Percentiles rank a stretch among this genome's conserved stretches.
Conservation (phyloP, 2,329 filamentous ascomycete genomes). For the Aspergillus sp. region DNA sequence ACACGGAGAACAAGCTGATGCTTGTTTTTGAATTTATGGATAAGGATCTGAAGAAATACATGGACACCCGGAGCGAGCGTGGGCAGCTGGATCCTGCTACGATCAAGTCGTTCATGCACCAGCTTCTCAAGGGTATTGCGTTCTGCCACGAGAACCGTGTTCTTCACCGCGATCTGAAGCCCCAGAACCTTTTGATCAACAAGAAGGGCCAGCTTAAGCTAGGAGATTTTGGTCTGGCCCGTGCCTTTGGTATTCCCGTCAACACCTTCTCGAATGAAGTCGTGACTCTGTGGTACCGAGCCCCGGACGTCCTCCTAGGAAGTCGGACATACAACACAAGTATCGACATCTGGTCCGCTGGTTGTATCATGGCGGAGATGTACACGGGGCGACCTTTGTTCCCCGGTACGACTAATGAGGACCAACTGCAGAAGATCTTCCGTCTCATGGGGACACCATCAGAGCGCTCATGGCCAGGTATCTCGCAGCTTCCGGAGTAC, state of each 20-base stretch:
- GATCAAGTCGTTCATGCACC: constrained; percentile 99
- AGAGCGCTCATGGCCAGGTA: constrained; percentile 91
- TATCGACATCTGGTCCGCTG: constrained; percentile 98
- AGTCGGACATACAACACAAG: constrained; percentile 98
- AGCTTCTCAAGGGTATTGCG: constrained; percentile 89
- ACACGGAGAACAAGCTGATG: constrained; percentile 99
- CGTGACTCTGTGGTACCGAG: constrained; percentile 95
- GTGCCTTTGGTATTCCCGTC: constrained; percentile 93
- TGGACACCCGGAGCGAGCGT: constrained; percentile 87
- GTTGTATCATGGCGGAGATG: constrained; percentile 99
- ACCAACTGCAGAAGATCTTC: constrained; percentile 96
- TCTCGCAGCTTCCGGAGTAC: constrained; percentile 95
- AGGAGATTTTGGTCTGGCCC: constrained; percentile 88
- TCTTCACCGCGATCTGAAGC: constrained; percentile 90
- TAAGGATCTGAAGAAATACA: constrained; percentile 96
- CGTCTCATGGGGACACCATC: constrained; percentile 97
- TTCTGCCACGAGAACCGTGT: constrained; percentile 98
- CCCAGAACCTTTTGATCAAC: constrained; percentile 95
- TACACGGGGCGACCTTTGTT: constrained; percentile 94
- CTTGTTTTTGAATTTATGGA: constrained; percentile 99
- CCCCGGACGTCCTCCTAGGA: constrained; percentile 89
- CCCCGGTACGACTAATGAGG: constrained; percentile 96
- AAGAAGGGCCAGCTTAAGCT: constrained; percentile 85
- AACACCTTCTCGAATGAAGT: constrained; percentile 99
- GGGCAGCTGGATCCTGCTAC: constrained; percentile 82